phyloP scores from a whole-genome alignment of 106 monocot species.

The Allium sativum region DNA sequence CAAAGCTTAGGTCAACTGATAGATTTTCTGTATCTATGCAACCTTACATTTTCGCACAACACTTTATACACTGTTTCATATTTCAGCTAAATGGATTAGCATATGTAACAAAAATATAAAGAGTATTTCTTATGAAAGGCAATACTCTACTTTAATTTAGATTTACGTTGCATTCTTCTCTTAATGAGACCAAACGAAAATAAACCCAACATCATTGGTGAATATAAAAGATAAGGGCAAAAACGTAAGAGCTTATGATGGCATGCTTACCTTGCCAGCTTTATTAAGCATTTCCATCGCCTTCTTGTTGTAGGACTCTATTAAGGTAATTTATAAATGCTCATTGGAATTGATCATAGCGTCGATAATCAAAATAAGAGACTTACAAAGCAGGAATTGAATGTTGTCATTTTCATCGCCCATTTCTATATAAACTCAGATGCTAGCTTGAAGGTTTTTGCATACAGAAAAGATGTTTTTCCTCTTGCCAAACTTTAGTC shows the following conservation, averaged over 20 bases:
- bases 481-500: conserved; percentile 54
- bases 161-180: no score
- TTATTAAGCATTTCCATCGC: conserved; percentile 57
- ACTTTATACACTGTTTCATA: no score
- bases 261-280: conserved; percentile 57
- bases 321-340: conserved; percentile 24
- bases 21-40: no score
- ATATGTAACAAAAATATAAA: no score
- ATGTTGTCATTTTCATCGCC: conserved; percentile 25
- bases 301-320: conserved; percentile 47
- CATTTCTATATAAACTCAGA: conserved; percentile 31
- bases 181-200: no score
- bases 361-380: conserved; percentile 44
- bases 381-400: conserved; percentile 44
- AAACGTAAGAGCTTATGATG: no score
- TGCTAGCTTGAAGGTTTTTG: conserved; percentile 68
- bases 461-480: conserved; percentile 36
- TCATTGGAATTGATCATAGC: conserved; percentile 62
- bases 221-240: no score
- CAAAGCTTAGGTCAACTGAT: no score
- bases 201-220: no score
- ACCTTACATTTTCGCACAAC: no score
- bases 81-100: no score
- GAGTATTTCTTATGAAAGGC: not conserved
- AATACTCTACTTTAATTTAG: no score